Evolutionary conservation across 176 grass and related monocot species (phyloP).

Genomic region (Aegilops speltoides): DNA sequence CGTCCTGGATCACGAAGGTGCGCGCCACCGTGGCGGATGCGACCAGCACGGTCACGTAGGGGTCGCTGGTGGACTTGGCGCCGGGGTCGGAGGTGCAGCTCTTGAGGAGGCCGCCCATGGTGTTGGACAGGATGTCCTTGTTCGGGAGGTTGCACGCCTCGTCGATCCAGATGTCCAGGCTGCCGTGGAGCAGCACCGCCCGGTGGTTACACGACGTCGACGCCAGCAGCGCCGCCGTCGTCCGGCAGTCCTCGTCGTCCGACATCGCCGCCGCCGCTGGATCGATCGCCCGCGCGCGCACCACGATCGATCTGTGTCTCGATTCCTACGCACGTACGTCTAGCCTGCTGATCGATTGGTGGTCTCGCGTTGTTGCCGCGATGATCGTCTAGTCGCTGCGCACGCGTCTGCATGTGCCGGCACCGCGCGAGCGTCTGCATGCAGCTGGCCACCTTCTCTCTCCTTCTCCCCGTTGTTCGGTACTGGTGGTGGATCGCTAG

Average conservation of each 20-base stretch:
- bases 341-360: not conserved
- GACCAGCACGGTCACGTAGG: conserved; percentile 74
- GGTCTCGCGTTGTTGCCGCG: not conserved
- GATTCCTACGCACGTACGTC: not conserved
- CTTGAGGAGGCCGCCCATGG: conserved; percentile 55
- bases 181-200: conserved; percentile 75
- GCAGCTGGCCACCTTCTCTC: not conserved
- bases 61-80: conserved; percentile 72
- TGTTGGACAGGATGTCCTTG: conserved; percentile 85
- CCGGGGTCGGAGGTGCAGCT: conserved; percentile 7
- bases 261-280: too few species aligned
- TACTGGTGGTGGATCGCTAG: not conserved
- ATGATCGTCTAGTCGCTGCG: not conserved
- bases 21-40: conserved; percentile 49
- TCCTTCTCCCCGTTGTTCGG: conserved; percentile 4
- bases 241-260: conserved; percentile 1
- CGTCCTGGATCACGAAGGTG: conserved; percentile 71
- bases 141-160: conserved; percentile 81
- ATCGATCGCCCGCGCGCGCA: too few species aligned
- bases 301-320: not conserved
- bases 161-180: conserved; percentile 73
- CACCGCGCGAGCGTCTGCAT: not conserved
- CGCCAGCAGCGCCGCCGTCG: not conserved
- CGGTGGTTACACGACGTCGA: conserved; percentile 37
- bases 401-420: not conserved